Base-by-base conservation (phyloP, 129 eudicot genomes). In the Flaveria sonorensis region DNA sequence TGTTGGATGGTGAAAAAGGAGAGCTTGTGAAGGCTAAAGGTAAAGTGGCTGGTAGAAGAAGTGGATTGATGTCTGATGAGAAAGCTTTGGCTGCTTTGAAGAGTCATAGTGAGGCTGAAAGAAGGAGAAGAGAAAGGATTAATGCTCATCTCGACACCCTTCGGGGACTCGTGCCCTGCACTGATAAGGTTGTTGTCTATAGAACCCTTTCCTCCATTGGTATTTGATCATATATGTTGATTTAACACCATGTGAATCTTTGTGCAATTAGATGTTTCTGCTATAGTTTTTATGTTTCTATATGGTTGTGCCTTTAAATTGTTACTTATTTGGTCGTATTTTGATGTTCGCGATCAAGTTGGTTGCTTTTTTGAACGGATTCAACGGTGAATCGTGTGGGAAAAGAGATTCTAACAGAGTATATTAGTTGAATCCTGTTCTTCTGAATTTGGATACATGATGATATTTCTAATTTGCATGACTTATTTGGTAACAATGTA, bases 51-150 rank as follows among this genome's bases (percentile, higher is more conserved):
- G 84, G 68, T 73, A 87, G 86, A 81, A 85, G 75, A 75, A 61
- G 5, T 1, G 84, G 61, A 42, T 85, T 67, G 56, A 16, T 74
- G 60, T 61, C 88, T n/a, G 95, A 86, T 83, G 86, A 68, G 73
- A 93, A 91, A 79, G 42, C 86, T 26, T 55, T 71, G 66, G 96
- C 96, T 10, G 98, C 98, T 76, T 70, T 93, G 76, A 93, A 87
- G 84, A 90, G 90, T 72, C 98, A 93, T 61, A 90, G 98, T 75
- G 98, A 93, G 77, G 97, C 98, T 62, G 98, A 93, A 79, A 88
- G 87, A 79, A 91, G 98, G 79, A 84, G 98, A 69, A 87, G 98
- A 69, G 98, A 93, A 77, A 78, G 98, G 84, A 93, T 93, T 75
- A 93, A 93, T 79, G 89, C 91, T 78, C 98, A 89, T 80, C 86